Base-by-base conservation (phyloP, 345 rosid genomes). In the Hirschfeldia incana region DNA sequence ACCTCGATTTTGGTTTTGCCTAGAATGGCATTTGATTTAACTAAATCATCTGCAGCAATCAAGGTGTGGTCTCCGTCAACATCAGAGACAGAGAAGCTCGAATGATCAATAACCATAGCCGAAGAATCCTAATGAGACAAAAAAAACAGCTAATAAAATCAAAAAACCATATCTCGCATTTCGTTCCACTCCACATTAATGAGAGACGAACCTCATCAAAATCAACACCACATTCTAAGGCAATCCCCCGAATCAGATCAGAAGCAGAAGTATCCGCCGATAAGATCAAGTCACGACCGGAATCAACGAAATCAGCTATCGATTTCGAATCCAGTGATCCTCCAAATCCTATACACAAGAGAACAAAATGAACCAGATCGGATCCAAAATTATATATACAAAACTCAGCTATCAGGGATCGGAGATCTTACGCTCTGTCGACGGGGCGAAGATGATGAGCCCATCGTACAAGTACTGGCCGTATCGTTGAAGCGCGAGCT, bases 261-360 rank as follows among this genome's bases (percentile, higher is more conserved):
- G 92, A 90, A 1, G 91, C 87, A 71, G 87, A 82, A 11, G 74
- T 79, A 86, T 90, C 92, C 51, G 83, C 92, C 32, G 91, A 90
- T 6, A 90, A 11, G 51, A 90, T 85, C 85, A 90, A 79, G 70
- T 88, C 91, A 39, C 82, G 91, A 66, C 92, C 94, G 0, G 92
- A 87, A 88, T 90, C 94, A 77, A 90, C 90, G 66, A 88, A 90
- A 72, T 88, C 92, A 67, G 88, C 82, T 59, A 88, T 86, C 4
- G 86, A 81, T 15, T 72, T 76, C 73, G 86, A 78, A 78, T 87
- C 92, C 84, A 90, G 67, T 2, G 86, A 82, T 55, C 94, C 92
- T 34, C 92, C 95, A 77, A 86, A 80, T 0, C 85, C 92, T 88
- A 57, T 21, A 75, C 39, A 9, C 46, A 69, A 66, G 15, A 30